Percentiles rank a stretch among this genome's conserved stretches.
Conservation (phyloP, 805 yeast species). For the Myxozyma neotropica region DNA sequence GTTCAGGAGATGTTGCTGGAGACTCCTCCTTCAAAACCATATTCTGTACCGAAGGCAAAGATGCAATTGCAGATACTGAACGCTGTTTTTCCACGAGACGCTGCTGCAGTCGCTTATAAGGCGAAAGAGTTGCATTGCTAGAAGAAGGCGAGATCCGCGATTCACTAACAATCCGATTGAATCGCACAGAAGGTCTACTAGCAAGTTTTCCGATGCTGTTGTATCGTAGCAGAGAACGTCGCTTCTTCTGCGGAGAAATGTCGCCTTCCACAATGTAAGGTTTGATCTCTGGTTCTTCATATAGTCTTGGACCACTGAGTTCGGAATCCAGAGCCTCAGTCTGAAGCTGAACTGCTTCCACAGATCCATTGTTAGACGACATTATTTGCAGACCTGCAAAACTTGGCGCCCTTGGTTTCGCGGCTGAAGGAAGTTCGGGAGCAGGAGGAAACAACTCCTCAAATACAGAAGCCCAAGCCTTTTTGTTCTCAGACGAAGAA, state of each 20-base stretch:
- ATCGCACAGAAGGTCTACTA: conserved; percentile 7
- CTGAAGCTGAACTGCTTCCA: not conserved
- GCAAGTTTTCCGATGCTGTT: not conserved
- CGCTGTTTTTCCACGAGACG: conserved; percentile 15
- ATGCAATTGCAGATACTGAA: conserved; percentile 9
- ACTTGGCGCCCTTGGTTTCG: not conserved
- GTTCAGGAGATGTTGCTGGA: conserved; percentile 6
- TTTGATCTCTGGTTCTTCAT: conserved; percentile 26
- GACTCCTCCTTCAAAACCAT: conserved; percentile 7
- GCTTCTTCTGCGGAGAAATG: conserved; percentile 27
- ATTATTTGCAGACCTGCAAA: conserved; percentile 22
- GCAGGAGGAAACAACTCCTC: conserved; percentile 24
- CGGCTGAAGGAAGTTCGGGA: conserved; percentile 15
- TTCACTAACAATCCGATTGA: conserved; percentile 19
- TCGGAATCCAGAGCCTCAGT: conserved; percentile 26
- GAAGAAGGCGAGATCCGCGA: not conserved
- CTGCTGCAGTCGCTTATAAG: conserved; percentile 14
- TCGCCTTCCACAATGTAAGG: conserved; percentile 21
- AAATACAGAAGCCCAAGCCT: conserved; percentile 22
- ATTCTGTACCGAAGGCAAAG: not conserved
- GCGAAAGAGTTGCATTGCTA: conserved; percentile 2
- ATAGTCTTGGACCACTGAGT: conserved; percentile 23
- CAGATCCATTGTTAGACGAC: not conserved
- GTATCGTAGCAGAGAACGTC: conserved; percentile 21
- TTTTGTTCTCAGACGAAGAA: conserved; percentile 22